Base-by-base conservation (phyloP, 2,329 filamentous ascomycete species). In the Lecanosticta acicola region DNA sequence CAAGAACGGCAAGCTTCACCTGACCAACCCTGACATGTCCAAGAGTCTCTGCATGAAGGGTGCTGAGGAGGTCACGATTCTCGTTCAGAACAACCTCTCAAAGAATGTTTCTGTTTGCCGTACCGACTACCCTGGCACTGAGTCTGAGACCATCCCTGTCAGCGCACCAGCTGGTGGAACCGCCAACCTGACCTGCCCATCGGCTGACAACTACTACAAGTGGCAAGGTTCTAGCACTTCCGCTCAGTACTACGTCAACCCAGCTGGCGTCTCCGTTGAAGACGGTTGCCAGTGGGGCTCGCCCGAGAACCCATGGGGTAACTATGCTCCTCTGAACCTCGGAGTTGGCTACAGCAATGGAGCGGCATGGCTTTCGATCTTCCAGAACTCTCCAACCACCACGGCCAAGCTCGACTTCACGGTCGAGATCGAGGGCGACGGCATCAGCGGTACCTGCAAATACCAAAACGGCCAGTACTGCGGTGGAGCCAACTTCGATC, bases 221-320 rank as follows among this genome's bases (percentile, higher is more conserved):
- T 94, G 87, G 87, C 58, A 87, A 61, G 79, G 79, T 59, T 77
- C 78, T 66, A 59, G 71, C 41, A 97, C 93, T 42, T 90, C 87
- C 39, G 90, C 90, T 36, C 93, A 97, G 72, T 97, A 95, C 78
- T 98, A 98, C 66, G 79, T 97, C 70, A 97, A 97, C 79, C 85
- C 85, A 60, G 77, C 80, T 58, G 89, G 88, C 50, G 73, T 85
- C 43, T 59, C 69, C 14, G 71, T 81, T 48, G 66, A 80, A 55
- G 70, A 90, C 10, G 86, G 80, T 41, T 98, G 93, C 71, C 69
- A 78, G 48, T 97, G 93, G 93, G 73, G 78, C 41, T 75, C 75
- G 16, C 73, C 80, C 48, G 82, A 67, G 45, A 62, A 72, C 48
- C 69, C 74, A 53, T 67, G 75, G 46, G 82, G 93, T 56, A 96